Conservation (phyloP, 179 eudicot species). For the Monotropa hypopitys region DNA sequence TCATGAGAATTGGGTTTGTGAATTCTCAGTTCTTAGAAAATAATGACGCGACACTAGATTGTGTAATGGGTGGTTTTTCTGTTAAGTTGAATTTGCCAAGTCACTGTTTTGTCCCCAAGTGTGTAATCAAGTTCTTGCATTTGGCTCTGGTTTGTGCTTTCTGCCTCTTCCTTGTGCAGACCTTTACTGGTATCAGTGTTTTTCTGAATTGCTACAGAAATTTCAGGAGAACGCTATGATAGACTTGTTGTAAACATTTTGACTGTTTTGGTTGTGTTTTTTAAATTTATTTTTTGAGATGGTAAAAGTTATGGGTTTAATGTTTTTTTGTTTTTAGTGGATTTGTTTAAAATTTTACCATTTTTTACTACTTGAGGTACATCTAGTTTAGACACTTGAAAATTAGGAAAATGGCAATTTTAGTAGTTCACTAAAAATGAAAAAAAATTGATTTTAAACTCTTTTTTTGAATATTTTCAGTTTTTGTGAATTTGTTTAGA, state of each 20-base stretch:
- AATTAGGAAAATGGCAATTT: too few relatives aligned
- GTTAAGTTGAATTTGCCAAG: neutral
- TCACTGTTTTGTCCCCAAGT: neutral
- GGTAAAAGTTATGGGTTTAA: too few relatives aligned
- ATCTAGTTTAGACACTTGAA: too few relatives aligned
- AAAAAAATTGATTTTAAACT: too few relatives aligned
- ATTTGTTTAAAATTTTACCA: too few relatives aligned
- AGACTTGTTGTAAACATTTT: neutral
- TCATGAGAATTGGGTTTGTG: neutral
- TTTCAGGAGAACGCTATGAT: neutral
- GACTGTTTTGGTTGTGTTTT: too few relatives aligned
- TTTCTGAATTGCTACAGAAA: neutral
- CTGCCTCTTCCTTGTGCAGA: neutral
- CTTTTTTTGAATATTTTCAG: too few relatives aligned
- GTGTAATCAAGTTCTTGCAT: neutral
- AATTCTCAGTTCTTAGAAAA: neutral
- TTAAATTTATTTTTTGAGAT: too few relatives aligned
- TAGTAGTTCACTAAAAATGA: too few relatives aligned
- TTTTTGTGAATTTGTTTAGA: too few relatives aligned
- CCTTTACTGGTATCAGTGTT: neutral
- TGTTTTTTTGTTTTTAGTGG: too few relatives aligned
- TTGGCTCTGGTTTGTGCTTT: neutral
- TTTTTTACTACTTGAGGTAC: too few relatives aligned
- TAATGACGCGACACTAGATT: neutral
- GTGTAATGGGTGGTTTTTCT: neutral